Percentiles rank a stretch among this genome's conserved stretches.
These are phyloP conservation scores for Fusarium chuoi DNA, from an alignment of 2,329 filamentous ascomycete species.

Conservation along the genomic window DNA sequence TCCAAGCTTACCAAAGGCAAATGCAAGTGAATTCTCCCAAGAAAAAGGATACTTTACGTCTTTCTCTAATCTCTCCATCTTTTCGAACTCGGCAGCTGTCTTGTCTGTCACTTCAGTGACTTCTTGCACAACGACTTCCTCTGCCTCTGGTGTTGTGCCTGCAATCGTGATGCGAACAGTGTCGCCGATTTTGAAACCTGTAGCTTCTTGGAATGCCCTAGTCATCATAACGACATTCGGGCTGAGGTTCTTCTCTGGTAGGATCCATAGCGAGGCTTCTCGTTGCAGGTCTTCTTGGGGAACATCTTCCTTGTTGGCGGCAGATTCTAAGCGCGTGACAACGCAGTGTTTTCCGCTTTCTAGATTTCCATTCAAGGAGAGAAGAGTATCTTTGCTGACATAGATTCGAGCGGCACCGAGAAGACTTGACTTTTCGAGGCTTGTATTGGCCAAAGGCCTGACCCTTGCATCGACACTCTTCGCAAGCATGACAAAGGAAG, in stretches of 20 bases:
- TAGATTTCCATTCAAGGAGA: slow-evolving; percentile 55
- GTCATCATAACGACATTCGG: slow-evolving; percentile 77
- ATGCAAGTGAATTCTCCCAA: slow-evolving; percentile 52
- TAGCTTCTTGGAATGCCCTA: slow-evolving; percentile 76
- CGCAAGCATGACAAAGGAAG: slow-evolving; percentile 44
- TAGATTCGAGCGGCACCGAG: slow-evolving; percentile 59
- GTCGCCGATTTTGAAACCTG: slow-evolving; percentile 77
- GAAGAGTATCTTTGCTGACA: slow-evolving; percentile 58
- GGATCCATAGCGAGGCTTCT: slow-evolving; percentile 62
- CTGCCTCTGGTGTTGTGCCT: slow-evolving; percentile 63
- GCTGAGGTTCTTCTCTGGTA: slow-evolving; percentile 69
- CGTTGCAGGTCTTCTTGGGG: slow-evolving; percentile 41
- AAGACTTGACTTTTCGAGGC: slow-evolving; percentile 55
- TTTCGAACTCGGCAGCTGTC: slow-evolving; percentile 9
- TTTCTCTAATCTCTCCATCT: slow-evolving; percentile 40
- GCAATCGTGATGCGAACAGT: slow-evolving; percentile 69
- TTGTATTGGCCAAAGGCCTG: slow-evolving; percentile 54
- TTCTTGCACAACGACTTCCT: slow-evolving; percentile 70
- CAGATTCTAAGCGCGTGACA: slow-evolving; percentile 48
- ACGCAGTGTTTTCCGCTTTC: slow-evolving; percentile 57
- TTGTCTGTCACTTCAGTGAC: slow-evolving; percentile 51
- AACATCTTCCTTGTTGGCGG: slow-evolving; percentile 10
- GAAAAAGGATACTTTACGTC: slow-evolving; percentile 42
- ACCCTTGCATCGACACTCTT: slow-evolving; percentile 54
- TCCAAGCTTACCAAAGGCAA: slow-evolving; percentile 46